These are phyloP conservation scores for Puccinia hordei DNA, from an alignment of 1,284 basidiomycete species.

Conservation along the genomic window DNA sequence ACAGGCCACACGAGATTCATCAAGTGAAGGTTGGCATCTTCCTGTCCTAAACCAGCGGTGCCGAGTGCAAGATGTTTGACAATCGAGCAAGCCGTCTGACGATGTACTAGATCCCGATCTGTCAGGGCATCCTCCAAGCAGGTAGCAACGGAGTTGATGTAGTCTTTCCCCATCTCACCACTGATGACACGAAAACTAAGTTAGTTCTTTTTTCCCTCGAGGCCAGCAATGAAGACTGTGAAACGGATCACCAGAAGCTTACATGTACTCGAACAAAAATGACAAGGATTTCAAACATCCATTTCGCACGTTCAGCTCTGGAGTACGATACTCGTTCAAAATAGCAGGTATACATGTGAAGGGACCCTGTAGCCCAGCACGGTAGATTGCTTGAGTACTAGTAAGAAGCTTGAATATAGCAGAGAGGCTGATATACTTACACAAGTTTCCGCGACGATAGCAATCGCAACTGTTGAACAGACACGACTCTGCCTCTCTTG, in stretches of 20 bases:
- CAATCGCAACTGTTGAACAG: constrained; percentile 97
- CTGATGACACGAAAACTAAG: background rate
- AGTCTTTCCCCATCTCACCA: constrained; percentile 98
- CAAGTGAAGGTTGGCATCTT: constrained; percentile 94
- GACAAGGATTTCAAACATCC: constrained; percentile 97
- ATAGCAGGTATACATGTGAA: constrained; percentile 99
- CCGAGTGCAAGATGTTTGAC: constrained; percentile 97
- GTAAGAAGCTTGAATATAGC: constrained; percentile 69
- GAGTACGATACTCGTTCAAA: constrained; percentile 94
- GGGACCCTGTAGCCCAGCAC: constrained; percentile 60
- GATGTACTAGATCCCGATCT: constrained; percentile 95
- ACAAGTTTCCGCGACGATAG: constrained; percentile 54
- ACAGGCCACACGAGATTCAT: constrained; percentile 98
- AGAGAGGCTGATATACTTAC: constrained; percentile 2
- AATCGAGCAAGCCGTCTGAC: constrained; percentile 97
- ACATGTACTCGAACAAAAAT: constrained; percentile 97
- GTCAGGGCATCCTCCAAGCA: constrained; percentile 97
- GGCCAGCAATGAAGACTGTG: background rate
- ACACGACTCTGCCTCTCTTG: constrained; percentile 99
- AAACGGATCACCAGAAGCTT: background rate
- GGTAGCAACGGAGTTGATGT: constrained; percentile 92
- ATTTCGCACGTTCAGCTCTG: constrained; percentile 95
- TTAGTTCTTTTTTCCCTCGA: background rate
- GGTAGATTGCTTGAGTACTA: constrained; percentile 71
- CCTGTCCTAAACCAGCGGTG: constrained; percentile 92